Evolutionary conservation across 768 basidiomycete genomes (phyloP), one percentile per base, ranked within the genome.

Genomic region (Naganishia vaughanmartiniae): DNA sequence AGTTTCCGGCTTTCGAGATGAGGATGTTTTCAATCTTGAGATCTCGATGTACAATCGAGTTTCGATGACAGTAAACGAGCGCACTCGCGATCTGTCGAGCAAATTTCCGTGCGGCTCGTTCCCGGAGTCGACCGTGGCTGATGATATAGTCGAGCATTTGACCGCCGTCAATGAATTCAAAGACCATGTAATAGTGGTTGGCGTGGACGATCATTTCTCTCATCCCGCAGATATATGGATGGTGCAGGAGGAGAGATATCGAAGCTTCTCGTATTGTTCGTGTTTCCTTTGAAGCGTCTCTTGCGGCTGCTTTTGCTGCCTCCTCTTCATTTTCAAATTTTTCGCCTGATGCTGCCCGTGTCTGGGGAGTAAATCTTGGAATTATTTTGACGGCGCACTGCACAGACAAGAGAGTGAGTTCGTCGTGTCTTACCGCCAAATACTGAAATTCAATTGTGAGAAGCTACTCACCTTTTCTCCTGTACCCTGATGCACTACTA

Each of bases 141-240:
- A 99, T 99, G 83, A 99, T 98, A 81, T 95, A 99, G 86, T 99
- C 96, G 74, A 99, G 87, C 92, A 99, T 93, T 85, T 99, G 96
- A 0, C 96, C 96, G 36, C 96, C 96, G 75, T 93, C 95, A 82
- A 98, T 92, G 81, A 96, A 97, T 81, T 99, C 96, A 80, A 91
- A 93, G 12, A 97, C 92, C 93, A 99, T 97, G 85, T 98, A 99
- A 83, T 98, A 97, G 82, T 99, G 94, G 77, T 99, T 89, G 72
- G 92, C 91, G 83, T 97, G 95, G 30, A 93, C 85, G 79, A 97
- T 92, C 90, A 99, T 93, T 84, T 95, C 93, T 75, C 92, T 90
- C 95, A 98, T 99, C 69, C 96, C 96, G 80, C 95, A 97, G 79
- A 99, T 92, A 82, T 98, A 97, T 1, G 96, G 96, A 79, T 99